Conservation (phyloP, 2,329 filamentous ascomycete genomes). For the Mycocentrospora acerina region DNA sequence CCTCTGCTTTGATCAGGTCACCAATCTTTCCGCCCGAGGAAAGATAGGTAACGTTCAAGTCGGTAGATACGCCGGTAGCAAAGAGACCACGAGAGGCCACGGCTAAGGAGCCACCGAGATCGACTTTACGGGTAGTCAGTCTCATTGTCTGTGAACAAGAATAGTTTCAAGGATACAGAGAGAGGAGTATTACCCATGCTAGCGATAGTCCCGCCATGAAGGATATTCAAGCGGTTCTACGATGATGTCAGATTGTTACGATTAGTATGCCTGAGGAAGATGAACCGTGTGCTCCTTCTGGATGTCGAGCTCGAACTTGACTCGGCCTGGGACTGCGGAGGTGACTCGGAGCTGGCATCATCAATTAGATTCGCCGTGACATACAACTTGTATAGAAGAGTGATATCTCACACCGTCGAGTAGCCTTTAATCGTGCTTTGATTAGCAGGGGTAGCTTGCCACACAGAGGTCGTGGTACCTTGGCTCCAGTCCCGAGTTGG, state of each 20-base stretch:
- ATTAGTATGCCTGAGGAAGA: background rate
- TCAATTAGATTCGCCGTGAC: background rate
- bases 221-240: conserved; percentile 73
- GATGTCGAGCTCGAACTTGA: conserved; percentile 76
- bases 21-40: conserved; percentile 64
- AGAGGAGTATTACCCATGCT: conserved; percentile 57
- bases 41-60: conserved; percentile 67
- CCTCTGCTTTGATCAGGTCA: conserved; percentile 61
- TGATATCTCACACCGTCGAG: conserved; percentile 43
- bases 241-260: conserved; percentile 1
- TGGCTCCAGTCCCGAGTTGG: conserved; percentile 83
- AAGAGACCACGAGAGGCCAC: conserved; percentile 66
- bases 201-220: conserved; percentile 78
- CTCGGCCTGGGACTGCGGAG: conserved; percentile 64
- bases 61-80: conserved; percentile 67
- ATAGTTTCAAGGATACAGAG: background rate
- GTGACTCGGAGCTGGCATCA: conserved; percentile 63
- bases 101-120: conserved; percentile 66
- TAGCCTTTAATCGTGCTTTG: conserved; percentile 29
- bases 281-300: conserved; percentile 72
- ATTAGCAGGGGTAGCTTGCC: conserved; percentile 1
- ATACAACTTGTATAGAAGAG: background rate
- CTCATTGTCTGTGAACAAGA: background rate
- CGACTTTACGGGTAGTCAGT: conserved; percentile 46
- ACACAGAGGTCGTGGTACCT: conserved; percentile 57